Percentiles rank a stretch among this genome's conserved stretches.
phyloP scores from a whole-genome alignment of 306 rosid genomes.

The Quercus mongolica region DNA sequence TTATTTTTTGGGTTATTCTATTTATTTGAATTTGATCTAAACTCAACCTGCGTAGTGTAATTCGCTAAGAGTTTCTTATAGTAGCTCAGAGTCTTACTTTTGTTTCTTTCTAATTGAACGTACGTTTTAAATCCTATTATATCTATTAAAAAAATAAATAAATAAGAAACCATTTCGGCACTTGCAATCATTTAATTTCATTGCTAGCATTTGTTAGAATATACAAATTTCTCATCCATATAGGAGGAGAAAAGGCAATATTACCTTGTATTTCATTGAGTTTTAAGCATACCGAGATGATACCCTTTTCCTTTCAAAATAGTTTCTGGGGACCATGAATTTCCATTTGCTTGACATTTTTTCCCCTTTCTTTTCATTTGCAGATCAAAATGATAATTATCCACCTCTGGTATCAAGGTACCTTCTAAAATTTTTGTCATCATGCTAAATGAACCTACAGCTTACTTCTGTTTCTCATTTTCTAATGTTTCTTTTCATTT shows the following conservation, averaged over 20 bases:
- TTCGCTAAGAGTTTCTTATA: too few relatives aligned
- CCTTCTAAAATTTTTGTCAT: slow-evolving; percentile 13
- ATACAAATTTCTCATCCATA: too few relatives aligned
- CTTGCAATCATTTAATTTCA: too few relatives aligned
- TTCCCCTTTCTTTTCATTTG: slow-evolving; percentile 11
- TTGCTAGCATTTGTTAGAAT: too few relatives aligned
- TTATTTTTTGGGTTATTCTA: not conserved
- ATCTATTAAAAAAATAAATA: too few relatives aligned
- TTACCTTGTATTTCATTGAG: not conserved
- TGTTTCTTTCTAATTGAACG: too few relatives aligned
- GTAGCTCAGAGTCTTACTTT: too few relatives aligned
- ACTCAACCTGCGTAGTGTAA: too few relatives aligned
- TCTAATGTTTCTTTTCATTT: slow-evolving; percentile 2
- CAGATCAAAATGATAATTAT: slow-evolving; percentile 57
- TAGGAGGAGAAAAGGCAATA: not conserved
- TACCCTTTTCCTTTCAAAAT: not conserved
- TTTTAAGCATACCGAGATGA: not conserved
- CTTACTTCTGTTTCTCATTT: slow-evolving; percentile 15
- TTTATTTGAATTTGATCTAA: too few relatives aligned
- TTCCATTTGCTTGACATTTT: slow-evolving; percentile 1
- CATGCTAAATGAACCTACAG: not conserved
- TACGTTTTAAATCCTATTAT: too few relatives aligned
- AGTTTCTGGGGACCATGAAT: not conserved
- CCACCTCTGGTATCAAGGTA: slow-evolving; percentile 54
- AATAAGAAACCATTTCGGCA: too few relatives aligned